These are phyloP conservation scores for Ophiosphaerella korrae DNA, from an alignment of 2,329 filamentous ascomycete species.

Conservation along the genomic window DNA sequence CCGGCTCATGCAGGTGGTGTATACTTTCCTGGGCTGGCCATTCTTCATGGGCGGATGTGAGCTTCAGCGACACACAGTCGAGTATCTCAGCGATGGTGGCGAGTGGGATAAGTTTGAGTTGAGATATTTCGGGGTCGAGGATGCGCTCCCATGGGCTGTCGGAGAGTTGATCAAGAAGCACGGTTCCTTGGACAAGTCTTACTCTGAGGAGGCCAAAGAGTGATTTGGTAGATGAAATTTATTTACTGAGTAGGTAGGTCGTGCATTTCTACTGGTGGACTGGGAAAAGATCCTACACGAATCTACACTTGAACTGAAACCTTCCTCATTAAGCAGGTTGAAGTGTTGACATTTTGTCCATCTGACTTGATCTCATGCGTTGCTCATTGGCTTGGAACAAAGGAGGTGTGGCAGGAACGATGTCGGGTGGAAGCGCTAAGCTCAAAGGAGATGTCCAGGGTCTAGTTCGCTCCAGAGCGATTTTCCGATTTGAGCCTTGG, in stretches of 20 bases:
- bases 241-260: not conserved
- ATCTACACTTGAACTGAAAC: conserved; percentile 9
- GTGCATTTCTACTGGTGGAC: conserved; percentile 9
- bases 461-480: conserved; percentile 7
- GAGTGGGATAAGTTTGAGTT: conserved; percentile 58
- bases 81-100: conserved; percentile 50
- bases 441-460: conserved; percentile 10
- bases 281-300: conserved; percentile 10
- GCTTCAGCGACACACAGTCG: conserved; percentile 56
- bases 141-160: conserved; percentile 43
- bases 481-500: not conserved
- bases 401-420: not conserved
- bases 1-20: conserved; percentile 54
- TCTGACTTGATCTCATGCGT: too few species aligned
- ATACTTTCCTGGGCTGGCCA: conserved; percentile 55
- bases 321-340: conserved; percentile 8
- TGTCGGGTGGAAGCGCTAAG: conserved; percentile 4
- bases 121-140: conserved; percentile 41
- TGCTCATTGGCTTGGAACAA: too few species aligned
- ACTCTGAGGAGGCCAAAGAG: conserved; percentile 26
- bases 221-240: not conserved
- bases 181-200: conserved; percentile 19
- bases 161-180: conserved; percentile 44
- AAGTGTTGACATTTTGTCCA: not conserved
- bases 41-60: conserved; percentile 60